A percentile compares a stretch with the other conserved stretches of the same genome.
These are phyloP conservation scores for Tolypocladium tundrense DNA, from an alignment of 2,329 filamentous ascomycete genomes.

Conservation along the genomic window DNA sequence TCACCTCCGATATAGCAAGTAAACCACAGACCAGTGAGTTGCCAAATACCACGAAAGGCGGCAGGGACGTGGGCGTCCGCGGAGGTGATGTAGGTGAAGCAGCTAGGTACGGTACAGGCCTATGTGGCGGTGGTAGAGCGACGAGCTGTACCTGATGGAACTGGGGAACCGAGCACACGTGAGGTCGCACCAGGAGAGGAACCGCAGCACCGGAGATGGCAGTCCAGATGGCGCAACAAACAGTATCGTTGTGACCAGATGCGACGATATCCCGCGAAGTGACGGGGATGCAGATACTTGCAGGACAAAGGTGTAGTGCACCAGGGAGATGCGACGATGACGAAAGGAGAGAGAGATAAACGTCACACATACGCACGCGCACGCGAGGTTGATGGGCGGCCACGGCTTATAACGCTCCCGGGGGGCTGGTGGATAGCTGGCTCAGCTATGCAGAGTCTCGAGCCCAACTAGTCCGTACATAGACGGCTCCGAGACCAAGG, in stretches of 20 bases:
- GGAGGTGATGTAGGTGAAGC: neutral
- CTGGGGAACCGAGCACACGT: neutral
- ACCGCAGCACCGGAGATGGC: neutral
- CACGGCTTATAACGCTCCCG: neutral
- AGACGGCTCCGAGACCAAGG: neutral
- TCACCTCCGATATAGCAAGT: neutral
- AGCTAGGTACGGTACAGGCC: neutral
- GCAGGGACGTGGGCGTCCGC: neutral
- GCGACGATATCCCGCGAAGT: neutral
- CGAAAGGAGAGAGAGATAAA: neutral
- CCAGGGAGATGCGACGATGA: neutral
- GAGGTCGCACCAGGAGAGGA: neutral
- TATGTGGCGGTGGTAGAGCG: neutral
- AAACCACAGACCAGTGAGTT: neutral
- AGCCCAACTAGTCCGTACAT: neutral
- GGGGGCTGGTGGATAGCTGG: neutral
- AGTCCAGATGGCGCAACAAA: neutral
- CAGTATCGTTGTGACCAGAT: neutral
- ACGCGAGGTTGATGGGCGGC: neutral
- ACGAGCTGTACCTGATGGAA: too few species aligned
- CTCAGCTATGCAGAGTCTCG: neutral
- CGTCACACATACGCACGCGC: neutral
- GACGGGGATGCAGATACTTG: neutral
- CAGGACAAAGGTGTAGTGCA: neutral
- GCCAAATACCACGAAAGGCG: neutral